phyloP scores from a whole-genome alignment of 1,139 yeast genomes.

The Arxiozyma slooffiae region DNA sequence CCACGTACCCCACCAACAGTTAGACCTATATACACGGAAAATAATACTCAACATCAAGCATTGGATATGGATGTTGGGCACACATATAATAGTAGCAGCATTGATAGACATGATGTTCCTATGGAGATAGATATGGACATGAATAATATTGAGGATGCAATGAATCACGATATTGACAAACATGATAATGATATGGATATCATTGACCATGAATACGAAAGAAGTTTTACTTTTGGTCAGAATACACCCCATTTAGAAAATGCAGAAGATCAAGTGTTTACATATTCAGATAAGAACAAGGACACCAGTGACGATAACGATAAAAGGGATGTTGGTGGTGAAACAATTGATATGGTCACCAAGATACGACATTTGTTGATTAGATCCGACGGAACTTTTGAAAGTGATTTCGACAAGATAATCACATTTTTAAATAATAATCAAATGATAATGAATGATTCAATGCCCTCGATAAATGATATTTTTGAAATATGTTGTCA shows the following conservation, averaged over 20 bases:
- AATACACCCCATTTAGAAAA: neutral
- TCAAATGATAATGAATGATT: neutral
- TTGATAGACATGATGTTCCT: neutral
- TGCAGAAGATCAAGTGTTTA: neutral
- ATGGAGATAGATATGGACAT: neutral
- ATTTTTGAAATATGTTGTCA: slow-evolving; percentile 21
- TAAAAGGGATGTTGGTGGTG: neutral
- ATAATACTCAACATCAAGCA: neutral
- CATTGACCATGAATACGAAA: neutral
- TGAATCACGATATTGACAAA: neutral
- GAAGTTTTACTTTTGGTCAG: neutral
- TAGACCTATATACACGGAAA: neutral
- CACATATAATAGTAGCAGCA: no score
- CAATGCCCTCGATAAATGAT: slow-evolving; percentile 14
- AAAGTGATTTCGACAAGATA: slow-evolving; percentile 13
- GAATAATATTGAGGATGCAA: neutral
- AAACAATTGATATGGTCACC: neutral
- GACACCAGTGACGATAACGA: neutral
- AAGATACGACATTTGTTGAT: slow-evolving; percentile 3
- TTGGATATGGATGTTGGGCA: neutral
- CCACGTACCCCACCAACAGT: slow-evolving; percentile 1
- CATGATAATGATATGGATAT: neutral
- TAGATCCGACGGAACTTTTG: slow-evolving; percentile 7
- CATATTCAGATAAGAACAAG: neutral
- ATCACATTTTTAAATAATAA: slow-evolving; percentile 9